phyloP scores from a whole-genome alignment of 2,329 filamentous ascomycete genomes.

The Fusarium veterinarium region DNA sequence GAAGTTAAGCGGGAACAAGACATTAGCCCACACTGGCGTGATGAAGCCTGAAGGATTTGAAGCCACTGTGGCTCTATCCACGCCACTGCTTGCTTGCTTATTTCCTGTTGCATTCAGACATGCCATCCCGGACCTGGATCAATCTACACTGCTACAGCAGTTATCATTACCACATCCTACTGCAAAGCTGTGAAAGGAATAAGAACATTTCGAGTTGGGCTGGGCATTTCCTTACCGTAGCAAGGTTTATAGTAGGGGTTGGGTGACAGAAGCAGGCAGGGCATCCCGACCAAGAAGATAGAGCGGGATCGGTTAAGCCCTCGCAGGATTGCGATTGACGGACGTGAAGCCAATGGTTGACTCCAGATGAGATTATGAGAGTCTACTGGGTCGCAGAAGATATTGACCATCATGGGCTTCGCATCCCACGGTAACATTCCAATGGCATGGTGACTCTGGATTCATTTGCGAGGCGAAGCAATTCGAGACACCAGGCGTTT shows the following conservation, averaged over 20 bases:
- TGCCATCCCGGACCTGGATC: slow-evolving; percentile 13
- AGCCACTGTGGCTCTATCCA: slow-evolving; percentile 25
- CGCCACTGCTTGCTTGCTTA: slow-evolving; percentile 32
- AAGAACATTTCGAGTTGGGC: slow-evolving; percentile 17
- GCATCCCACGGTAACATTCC: slow-evolving; percentile 9
- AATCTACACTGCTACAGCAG: slow-evolving; percentile 5
- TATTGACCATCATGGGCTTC: slow-evolving; percentile 36
- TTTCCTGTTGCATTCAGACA: slow-evolving; percentile 12
- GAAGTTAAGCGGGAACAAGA: slow-evolving; percentile 43
- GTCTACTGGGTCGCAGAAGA: slow-evolving; percentile 43
- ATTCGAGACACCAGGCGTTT: neutral
- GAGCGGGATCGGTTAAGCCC: slow-evolving; percentile 36
- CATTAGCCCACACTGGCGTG: slow-evolving; percentile 42
- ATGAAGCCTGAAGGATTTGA: slow-evolving; percentile 14
- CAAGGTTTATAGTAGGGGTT: slow-evolving; percentile 18
- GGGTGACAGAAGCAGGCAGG: slow-evolving; percentile 21
- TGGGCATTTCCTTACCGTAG: neutral
- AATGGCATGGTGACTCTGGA: slow-evolving; percentile 5
- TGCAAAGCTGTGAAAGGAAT: neutral
- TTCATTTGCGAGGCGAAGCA: slow-evolving; percentile 12
- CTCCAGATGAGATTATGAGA: slow-evolving; percentile 23
- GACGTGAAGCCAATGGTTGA: slow-evolving; percentile 44
- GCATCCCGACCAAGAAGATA: slow-evolving; percentile 17
- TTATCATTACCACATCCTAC: slow-evolving; percentile 24
- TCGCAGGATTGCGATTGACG: slow-evolving; percentile 46